Evolutionary conservation across 108 stramenopile genomes (phyloP).

Genomic region (Pseudonitzschia pungens): DNA sequence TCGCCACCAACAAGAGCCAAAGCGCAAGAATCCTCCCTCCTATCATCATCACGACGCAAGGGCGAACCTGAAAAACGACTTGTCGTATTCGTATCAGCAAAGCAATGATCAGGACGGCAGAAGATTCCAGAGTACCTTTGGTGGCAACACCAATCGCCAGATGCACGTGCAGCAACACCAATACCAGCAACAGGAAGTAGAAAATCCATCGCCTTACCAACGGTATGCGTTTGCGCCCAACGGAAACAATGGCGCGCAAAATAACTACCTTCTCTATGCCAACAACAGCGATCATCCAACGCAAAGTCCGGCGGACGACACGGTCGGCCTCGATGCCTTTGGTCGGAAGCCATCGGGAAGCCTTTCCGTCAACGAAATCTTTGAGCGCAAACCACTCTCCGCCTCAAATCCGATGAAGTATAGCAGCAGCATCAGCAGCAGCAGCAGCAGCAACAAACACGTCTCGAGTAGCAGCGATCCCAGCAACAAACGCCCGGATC

Average conservation of each 20-base stretch:
- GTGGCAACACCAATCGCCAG: neutral
- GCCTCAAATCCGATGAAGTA: neutral
- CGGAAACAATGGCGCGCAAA: neutral
- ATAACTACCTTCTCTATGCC: neutral
- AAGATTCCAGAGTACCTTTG: neutral
- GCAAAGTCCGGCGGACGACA: neutral
- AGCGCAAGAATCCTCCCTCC: neutral
- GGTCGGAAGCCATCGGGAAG: neutral
- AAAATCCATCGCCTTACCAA: neutral
- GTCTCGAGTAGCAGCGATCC: neutral
- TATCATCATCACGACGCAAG: neutral
- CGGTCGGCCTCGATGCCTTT: neutral
- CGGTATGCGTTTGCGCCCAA: neutral
- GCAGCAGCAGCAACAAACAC: neutral
- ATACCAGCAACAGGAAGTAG: neutral
- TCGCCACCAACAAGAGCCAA: neutral
- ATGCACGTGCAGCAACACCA: neutral
- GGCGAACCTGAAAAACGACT: neutral
- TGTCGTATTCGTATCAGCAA: slow-evolving; percentile 9
- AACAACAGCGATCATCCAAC: neutral
- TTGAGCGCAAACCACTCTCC: neutral
- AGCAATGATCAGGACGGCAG: neutral
- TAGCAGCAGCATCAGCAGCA: neutral
- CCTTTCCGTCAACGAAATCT: neutral
- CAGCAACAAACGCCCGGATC: neutral